phyloP scores from a whole-genome alignment of 345 rosid species.

The Combretum micranthum region DNA sequence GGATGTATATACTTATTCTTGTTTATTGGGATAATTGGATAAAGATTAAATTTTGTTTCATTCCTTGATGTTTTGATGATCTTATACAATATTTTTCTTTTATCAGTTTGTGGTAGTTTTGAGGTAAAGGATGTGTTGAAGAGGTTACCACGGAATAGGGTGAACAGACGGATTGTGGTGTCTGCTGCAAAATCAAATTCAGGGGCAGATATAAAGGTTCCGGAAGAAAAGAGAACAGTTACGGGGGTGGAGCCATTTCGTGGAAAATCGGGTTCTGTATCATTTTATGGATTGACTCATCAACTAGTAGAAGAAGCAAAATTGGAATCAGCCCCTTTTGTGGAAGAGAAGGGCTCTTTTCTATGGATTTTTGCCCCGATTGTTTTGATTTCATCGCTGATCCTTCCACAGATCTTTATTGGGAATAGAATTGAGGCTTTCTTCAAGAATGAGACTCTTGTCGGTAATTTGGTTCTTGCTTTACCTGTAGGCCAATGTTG shows the following conservation, averaged over 20 bases:
- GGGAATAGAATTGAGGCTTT: slow-evolving; percentile 42
- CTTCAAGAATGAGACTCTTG: slow-evolving; percentile 43
- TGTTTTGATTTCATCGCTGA: slow-evolving; percentile 50
- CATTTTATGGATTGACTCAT: slow-evolving; percentile 65
- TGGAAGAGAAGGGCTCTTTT: slow-evolving; percentile 55
- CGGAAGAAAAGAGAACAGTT: slow-evolving; percentile 7
- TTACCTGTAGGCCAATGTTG: too few relatives aligned
- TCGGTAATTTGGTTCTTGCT: slow-evolving; percentile 19
- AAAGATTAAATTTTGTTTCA: too few relatives aligned
- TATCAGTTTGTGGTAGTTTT: slow-evolving; percentile 19
- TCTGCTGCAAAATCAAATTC: slow-evolving; percentile 31
- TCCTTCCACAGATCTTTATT: slow-evolving; percentile 69
- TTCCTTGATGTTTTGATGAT: neutral
- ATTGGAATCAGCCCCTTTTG: slow-evolving; percentile 60
- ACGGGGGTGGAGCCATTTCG: slow-evolving; percentile 52
- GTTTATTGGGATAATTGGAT: too few relatives aligned
- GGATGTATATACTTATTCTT: too few relatives aligned
- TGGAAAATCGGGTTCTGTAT: slow-evolving; percentile 79
- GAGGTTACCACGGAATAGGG: slow-evolving; percentile 2
- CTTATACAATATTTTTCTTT: slow-evolving; percentile 1
- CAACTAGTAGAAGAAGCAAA: slow-evolving; percentile 70
- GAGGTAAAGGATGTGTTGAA: slow-evolving; percentile 6
- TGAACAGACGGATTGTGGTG: slow-evolving; percentile 19
- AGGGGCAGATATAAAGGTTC: slow-evolving; percentile 10
- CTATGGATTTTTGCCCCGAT: slow-evolving; percentile 74